Conservation (phyloP, 73 alveolate genomes). For the Tetrahymena elliotti region DNA sequence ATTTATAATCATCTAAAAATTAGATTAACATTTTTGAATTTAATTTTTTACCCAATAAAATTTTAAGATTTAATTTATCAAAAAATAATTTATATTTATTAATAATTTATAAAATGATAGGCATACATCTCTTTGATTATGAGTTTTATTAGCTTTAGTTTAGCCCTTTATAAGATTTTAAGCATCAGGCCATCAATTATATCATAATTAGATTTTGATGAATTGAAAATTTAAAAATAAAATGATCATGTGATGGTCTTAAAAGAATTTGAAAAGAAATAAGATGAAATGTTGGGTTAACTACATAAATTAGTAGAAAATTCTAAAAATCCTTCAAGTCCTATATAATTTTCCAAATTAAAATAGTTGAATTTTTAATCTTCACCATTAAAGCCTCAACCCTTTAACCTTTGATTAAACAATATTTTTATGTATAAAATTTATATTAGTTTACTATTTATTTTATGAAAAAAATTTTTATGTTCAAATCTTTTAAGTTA, state of each 20-base stretch:
- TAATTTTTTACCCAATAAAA: too few species aligned
- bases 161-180: neutral
- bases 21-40: too few species aligned
- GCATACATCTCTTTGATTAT: neutral
- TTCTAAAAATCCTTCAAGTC: too few species aligned
- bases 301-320: neutral
- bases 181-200: neutral
- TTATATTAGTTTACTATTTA: too few species aligned
- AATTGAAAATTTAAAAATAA: neutral
- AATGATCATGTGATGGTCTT: neutral
- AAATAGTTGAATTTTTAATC: too few species aligned
- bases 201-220: neutral
- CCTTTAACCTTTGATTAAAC: neutral
- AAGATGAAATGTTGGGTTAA: neutral
- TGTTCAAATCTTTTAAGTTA: too few species aligned
- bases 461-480: too few species aligned
- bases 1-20: too few species aligned
- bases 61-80: too few species aligned
- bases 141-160: neutral
- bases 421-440: too few species aligned
- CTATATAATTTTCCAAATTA: too few species aligned
- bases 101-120: neutral
- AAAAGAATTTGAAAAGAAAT: neutral
- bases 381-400: neutral
- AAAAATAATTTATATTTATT: too few species aligned